Base-by-base conservation (phyloP, 805 yeast genomes). In the Saccharomycopsis sp. region DNA sequence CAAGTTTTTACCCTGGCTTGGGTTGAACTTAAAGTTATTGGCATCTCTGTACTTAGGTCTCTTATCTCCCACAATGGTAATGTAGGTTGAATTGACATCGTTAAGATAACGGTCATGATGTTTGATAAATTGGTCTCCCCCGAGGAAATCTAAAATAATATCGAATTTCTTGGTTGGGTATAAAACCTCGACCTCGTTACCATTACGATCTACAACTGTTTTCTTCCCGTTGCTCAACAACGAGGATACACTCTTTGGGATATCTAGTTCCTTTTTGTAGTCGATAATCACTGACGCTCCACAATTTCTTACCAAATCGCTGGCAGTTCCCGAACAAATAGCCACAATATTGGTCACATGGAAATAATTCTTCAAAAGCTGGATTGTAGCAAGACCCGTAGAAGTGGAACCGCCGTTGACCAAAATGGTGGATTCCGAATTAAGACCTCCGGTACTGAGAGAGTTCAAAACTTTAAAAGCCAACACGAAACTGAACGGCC, bases 401-500 rank as follows among this genome's bases (percentile, higher is more conserved):
- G 84, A 75, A 1, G 96, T 81, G 1, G 89, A 84, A 17, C 87
- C 96, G 56, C 97, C 97, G 61, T 87, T 76, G 49, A 90, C 74
- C 52, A 88, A 73, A 2, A 89, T 79, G 58, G 78, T 79, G 1
- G 82, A 70, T 8, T 74, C 73, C 2, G 72, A 70, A 44, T 74
- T 75, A 3, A 79, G 65, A 52, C 68, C 63, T 15, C 63, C 71
- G 25, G 63, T 64, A 58, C 49, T 54, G 66, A 60, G 61, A 66
- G 62, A 62, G 54, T 62, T 66, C 55, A 83, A 69, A 57, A 80
- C 66, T 54, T 73, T 75, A 62, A 69, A 77, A 0, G 96, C 92
- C 2, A 94, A 78, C 17, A 85, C 84, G 62, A 81, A 78, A 22
- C 84, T 82, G 63, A 81, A 75, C 12, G 87, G 81, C 69, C 84